phyloP scores from a whole-genome alignment of 2,329 filamentous ascomycete species.

The Neonectria hederae region DNA sequence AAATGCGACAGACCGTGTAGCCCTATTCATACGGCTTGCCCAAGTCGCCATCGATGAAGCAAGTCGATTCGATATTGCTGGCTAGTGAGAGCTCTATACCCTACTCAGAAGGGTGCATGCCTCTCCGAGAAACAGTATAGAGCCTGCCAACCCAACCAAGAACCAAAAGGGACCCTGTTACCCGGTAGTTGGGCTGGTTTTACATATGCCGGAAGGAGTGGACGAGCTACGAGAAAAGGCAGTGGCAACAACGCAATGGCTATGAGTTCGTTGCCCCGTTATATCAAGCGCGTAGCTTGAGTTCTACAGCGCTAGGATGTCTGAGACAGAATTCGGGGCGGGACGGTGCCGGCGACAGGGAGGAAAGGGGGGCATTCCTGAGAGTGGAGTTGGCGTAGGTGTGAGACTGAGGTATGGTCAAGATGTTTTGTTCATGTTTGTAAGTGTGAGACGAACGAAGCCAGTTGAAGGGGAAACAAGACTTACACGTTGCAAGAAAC shows the following conservation, averaged over 20 bases:
- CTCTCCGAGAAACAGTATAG: not conserved
- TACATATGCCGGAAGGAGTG: not conserved
- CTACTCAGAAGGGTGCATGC: not conserved
- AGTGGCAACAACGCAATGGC: no score
- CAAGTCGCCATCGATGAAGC: not conserved
- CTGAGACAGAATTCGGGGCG: not conserved
- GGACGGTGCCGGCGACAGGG: no score
- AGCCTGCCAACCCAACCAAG: not conserved
- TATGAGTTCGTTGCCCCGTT: not conserved
- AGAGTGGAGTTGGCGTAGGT: not conserved
- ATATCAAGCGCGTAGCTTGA: not conserved
- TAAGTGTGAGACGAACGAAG: not conserved
- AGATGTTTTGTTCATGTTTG: not conserved
- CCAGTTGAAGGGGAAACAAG: not conserved
- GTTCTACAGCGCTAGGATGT: not conserved
- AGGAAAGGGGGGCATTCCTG: not conserved
- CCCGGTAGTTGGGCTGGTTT: not conserved
- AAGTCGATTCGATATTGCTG: not conserved
- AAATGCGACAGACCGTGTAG: not conserved
- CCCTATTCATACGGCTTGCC: no score
- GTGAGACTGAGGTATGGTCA: not conserved
- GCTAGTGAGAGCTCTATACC: not conserved
- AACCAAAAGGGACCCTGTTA: not conserved
- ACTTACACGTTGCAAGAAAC: not conserved
- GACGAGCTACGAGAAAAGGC: not conserved